These are phyloP conservation scores for Avicennia marina DNA, from an alignment of 257 asterid genomes.

Conservation along the genomic window DNA sequence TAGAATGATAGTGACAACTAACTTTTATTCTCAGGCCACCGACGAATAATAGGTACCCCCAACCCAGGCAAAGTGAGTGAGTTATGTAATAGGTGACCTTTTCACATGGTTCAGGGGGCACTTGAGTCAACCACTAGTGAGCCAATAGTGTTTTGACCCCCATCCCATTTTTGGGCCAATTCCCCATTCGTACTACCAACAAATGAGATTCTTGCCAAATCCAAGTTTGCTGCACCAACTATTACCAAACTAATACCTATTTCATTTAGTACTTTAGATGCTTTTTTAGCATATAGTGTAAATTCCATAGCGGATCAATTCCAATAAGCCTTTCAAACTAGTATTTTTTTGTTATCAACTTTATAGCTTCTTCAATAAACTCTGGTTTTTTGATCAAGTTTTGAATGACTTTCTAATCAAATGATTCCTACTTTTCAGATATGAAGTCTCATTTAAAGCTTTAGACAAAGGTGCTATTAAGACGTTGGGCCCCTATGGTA, in stretches of 20 bases:
- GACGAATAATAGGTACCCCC: conserved; percentile 13
- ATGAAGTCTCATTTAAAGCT: neutral
- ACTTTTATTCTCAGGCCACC: neutral
- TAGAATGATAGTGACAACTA: neutral
- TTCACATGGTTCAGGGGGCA: conserved; percentile 19
- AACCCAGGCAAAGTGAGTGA: conserved; percentile 24
- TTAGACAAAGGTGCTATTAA: conserved; percentile 2
- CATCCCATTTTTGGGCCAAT: neutral
- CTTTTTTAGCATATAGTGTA: no score
- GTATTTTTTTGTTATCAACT: neutral
- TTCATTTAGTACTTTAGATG: no score
- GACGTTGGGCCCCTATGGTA: conserved; percentile 3
- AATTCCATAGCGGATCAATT: no score
- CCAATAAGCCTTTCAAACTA: neutral
- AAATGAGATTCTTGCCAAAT: neutral
- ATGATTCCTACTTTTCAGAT: neutral
- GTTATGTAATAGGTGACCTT: conserved; percentile 22
- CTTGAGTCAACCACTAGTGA: conserved; percentile 14
- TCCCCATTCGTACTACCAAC: neutral
- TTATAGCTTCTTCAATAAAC: neutral
- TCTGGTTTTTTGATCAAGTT: neutral
- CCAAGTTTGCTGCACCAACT: no score
- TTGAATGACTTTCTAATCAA: neutral
- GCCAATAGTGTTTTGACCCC: conserved; percentile 1
- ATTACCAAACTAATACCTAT: no score